These are phyloP conservation scores for Coprinopsis cinerea DNA, from an alignment of 768 basidiomycete species.

Conservation along the genomic window DNA sequence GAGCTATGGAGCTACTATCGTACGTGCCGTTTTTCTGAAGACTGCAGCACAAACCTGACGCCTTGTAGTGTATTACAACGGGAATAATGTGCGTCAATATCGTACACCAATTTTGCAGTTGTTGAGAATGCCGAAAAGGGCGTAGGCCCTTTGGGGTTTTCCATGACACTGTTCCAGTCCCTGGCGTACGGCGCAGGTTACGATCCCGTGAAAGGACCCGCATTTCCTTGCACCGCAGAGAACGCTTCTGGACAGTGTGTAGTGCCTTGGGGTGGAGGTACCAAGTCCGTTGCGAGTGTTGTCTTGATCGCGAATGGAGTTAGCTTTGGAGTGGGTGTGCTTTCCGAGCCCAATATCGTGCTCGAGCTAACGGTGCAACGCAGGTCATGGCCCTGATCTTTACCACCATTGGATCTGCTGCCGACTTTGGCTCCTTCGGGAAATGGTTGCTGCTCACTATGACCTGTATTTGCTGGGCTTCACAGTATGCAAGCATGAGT, in stretches of 20 bases:
- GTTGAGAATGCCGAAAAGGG: constrained; percentile 34
- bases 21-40: constrained; percentile 27
- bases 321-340: constrained; percentile 56
- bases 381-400: constrained; percentile 77
- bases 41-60: constrained; percentile 6
- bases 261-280: constrained; percentile 68
- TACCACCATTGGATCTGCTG: constrained; percentile 71
- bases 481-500: constrained; percentile 73
- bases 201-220: constrained; percentile 64
- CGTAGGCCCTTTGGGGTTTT: constrained; percentile 62
- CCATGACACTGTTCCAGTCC: constrained; percentile 70
- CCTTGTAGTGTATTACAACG: constrained; percentile 87
- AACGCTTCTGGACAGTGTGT: constrained; percentile 69
- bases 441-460: constrained; percentile 70
- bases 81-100: constrained; percentile 54
- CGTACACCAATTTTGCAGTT: background rate
- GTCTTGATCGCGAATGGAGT: constrained; percentile 74
- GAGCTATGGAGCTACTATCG: constrained; percentile 82
- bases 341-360: background rate
- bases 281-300: constrained; percentile 68
- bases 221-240: constrained; percentile 56
- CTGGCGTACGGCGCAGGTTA: constrained; percentile 68
- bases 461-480: constrained; percentile 74
- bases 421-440: constrained; percentile 72
- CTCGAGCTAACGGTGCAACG: background rate